phyloP scores from a whole-genome alignment of 2,329 filamentous ascomycete species.

The Botrytis galanthina region DNA sequence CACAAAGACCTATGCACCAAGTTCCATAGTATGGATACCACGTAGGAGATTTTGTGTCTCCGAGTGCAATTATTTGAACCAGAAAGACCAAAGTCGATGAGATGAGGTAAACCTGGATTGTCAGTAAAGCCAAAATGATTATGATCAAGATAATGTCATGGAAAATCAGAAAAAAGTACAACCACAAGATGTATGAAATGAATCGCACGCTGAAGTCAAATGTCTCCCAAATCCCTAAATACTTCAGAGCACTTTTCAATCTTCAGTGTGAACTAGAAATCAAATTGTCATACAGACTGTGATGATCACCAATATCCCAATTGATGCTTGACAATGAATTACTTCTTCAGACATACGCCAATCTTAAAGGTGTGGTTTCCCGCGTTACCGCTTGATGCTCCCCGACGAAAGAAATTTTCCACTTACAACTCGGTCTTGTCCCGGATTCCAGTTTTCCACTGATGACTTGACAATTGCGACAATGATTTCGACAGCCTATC shows the following conservation, averaged over 20 bases:
- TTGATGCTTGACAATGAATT: background rate
- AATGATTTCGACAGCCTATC: slow-evolving; percentile 37
- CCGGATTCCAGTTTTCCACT: slow-evolving; percentile 29
- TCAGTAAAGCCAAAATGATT: slow-evolving; percentile 18
- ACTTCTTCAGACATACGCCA: background rate
- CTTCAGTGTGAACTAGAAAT: background rate
- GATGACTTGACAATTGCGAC: slow-evolving; percentile 31
- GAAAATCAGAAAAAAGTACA: background rate
- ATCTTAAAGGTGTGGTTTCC: no score
- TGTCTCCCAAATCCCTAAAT: background rate
- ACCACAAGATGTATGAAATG: background rate
- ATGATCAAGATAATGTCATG: background rate
- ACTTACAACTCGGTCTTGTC: slow-evolving; percentile 37
- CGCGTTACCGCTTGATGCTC: background rate
- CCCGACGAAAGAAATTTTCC: background rate
- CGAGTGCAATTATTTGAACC: slow-evolving; percentile 55
- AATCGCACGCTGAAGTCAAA: background rate
- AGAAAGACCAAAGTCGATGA: slow-evolving; percentile 64
- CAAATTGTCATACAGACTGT: background rate
- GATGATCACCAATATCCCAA: background rate
- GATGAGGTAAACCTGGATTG: slow-evolving; percentile 51
- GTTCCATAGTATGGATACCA: slow-evolving; percentile 65
- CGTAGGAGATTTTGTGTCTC: slow-evolving; percentile 49
- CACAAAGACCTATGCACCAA: slow-evolving; percentile 56
- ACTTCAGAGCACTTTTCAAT: background rate